A percentile compares a stretch with the other conserved stretches of the same genome.
phyloP scores from a whole-genome alignment of 2,329 filamentous ascomycete species.

The Didymella glomerata region DNA sequence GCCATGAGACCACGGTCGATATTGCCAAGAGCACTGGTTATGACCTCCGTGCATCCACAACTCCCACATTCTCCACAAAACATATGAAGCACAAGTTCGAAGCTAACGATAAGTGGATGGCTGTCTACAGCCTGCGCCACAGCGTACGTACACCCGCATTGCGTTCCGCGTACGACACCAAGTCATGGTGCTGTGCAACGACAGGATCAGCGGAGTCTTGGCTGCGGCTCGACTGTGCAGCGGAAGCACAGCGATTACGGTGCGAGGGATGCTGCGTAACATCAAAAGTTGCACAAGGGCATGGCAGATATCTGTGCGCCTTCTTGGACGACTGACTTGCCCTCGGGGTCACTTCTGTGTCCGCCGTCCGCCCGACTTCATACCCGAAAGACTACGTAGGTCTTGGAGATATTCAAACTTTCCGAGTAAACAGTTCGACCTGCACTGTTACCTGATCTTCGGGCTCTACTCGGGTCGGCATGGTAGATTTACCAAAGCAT shows the following conservation, averaged over 20 bases:
- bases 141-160: conserved; percentile 17
- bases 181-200: background rate
- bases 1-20: conserved; percentile 1
- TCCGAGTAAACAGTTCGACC: background rate
- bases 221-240: conserved; percentile 15
- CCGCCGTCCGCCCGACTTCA: background rate
- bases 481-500: background rate
- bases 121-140: background rate
- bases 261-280: conserved; percentile 17
- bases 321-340: conserved; percentile 1
- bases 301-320: conserved; percentile 13
- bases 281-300: conserved; percentile 14
- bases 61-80: background rate
- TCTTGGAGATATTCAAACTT: background rate
- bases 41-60: background rate
- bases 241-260: conserved; percentile 6
- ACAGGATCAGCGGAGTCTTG: conserved; percentile 13
- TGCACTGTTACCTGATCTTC: background rate
- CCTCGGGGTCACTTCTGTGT: conserved; percentile 7
- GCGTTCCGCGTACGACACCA: conserved; percentile 16
- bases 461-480: background rate
- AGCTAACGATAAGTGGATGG: background rate
- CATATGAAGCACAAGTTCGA: background rate
- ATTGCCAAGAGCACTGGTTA: background rate
- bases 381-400: background rate